These are phyloP conservation scores for Kodamaea neixiangensis DNA, from an alignment of 805 yeast genomes.

Conservation along the genomic window DNA sequence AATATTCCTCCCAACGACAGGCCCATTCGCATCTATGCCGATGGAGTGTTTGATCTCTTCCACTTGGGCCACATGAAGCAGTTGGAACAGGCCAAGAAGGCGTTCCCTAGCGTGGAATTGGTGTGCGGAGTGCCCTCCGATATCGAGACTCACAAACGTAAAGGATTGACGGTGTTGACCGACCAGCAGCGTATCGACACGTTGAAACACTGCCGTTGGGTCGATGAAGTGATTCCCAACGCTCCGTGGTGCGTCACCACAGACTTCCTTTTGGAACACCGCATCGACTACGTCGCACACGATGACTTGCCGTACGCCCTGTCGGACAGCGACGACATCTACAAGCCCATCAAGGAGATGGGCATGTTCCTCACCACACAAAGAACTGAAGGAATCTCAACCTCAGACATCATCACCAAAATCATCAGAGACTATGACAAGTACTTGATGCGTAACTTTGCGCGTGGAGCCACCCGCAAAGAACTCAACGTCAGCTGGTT, in stretches of 20 bases:
- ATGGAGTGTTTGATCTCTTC: conserved; percentile 95
- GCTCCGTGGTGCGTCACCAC: conserved; percentile 96
- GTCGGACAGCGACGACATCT: conserved; percentile 87
- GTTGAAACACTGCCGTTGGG: conserved; percentile 94
- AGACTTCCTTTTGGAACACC: conserved; percentile 73
- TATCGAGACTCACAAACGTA: conserved; percentile 83
- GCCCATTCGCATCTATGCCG: conserved; percentile 94
- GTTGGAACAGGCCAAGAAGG: conserved; percentile 92
- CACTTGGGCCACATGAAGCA: conserved; percentile 98
- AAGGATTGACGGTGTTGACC: conserved; percentile 88
- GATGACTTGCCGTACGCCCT: conserved; percentile 95
- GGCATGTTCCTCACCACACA: conserved; percentile 95
- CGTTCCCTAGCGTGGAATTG: conserved; percentile 79
- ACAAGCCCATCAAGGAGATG: conserved; percentile 83
- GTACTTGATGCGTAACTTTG: conserved; percentile 94
- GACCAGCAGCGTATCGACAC: conserved; percentile 90
- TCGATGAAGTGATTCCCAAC: conserved; percentile 90
- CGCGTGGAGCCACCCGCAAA: conserved; percentile 95
- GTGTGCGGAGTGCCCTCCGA: conserved; percentile 94
- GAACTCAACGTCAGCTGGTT: conserved; percentile 97
- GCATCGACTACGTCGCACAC: conserved; percentile 95
- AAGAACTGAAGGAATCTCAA: conserved; percentile 94
- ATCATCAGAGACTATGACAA: conserved; percentile 95
- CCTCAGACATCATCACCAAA: conserved; percentile 93
- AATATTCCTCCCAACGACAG: conserved; percentile 83